Evolutionary conservation across 129 eudicot genomes (phyloP), one percentile per base, ranked within the genome.

Genomic region (Oenanthe sinensis): DNA sequence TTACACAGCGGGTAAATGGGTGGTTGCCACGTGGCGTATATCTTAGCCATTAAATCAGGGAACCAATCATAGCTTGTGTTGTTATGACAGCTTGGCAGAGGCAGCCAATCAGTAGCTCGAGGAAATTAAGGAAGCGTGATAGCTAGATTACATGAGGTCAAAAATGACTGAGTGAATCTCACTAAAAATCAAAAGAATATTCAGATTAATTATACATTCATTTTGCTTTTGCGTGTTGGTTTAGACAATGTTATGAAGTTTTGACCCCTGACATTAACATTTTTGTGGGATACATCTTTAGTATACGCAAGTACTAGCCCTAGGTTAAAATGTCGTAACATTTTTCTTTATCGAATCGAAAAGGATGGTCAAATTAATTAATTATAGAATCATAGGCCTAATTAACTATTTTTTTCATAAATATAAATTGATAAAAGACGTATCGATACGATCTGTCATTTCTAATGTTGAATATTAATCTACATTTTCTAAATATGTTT

Each of bases 31-130:
- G 87, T 84, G 86, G 84, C 82, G 8, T 6, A 76, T 42, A 83
- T 79, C 75, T 74, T 74, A 17, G 40, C 87, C 90, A 81, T 84
- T n/a, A 82, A 83, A 76, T 22, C 17, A 28, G 55, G 15, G 50
- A 48, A 49, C 95, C 97, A 87, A 93, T 93, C 84, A 91, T 88
- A 83, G 80, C 36, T 69, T 75, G 22, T 70, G 88, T 78, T 73
- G 75, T 2, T 44, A 62, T 84, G 92, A 79, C 84, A 83, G 86
- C 93, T 79, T 74, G 91, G 89, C 87, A 78, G 84, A 63, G 73
- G 65, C 83, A 86, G 78, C 97, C 96, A 92, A 88, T 88, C 88
- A 90, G 81, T 83, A 62, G 60, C 85, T 93, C 97, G 91, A 84
- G 80, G 89, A 93, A 80, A 85, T 93, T 93, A 93, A 93, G 98